phyloP scores from a whole-genome alignment of 2,329 filamentous ascomycete species.

The Cryphonectria naterciae region DNA sequence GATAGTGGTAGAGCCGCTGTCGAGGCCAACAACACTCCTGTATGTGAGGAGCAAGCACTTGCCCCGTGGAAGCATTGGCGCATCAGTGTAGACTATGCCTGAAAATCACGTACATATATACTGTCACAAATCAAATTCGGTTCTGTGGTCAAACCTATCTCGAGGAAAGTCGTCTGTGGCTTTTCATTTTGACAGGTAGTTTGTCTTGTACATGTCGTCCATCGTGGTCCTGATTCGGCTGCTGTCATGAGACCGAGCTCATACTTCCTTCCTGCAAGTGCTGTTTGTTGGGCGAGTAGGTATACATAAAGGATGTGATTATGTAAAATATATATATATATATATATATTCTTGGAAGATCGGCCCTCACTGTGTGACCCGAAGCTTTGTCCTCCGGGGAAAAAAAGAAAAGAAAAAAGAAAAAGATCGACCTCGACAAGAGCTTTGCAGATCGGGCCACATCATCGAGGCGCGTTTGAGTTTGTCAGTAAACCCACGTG shows the following conservation, averaged over 20 bases:
- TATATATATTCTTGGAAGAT: background rate
- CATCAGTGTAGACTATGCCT: background rate
- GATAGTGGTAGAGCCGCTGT: conserved; percentile 1
- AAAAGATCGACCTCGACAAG: background rate
- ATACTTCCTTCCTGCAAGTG: background rate
- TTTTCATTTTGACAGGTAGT: background rate
- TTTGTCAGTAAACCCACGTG: background rate
- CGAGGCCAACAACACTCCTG: background rate
- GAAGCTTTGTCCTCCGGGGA: no score
- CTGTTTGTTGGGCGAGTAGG: background rate
- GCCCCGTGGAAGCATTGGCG: background rate
- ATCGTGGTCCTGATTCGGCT: background rate
- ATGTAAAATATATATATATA: background rate
- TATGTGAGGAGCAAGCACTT: background rate
- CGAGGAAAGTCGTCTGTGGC: background rate
- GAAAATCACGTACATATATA: background rate
- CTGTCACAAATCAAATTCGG: background rate
- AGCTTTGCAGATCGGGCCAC: background rate
- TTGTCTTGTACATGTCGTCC: background rate
- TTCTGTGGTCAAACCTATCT: background rate
- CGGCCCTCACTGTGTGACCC: background rate
- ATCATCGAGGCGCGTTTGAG: background rate
- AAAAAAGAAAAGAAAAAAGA: no score
- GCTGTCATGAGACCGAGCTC: background rate
- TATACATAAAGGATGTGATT: background rate